Conservation (phyloP, 495 filamentous ascomycete species). For the Beverwykella pulmonaria region DNA sequence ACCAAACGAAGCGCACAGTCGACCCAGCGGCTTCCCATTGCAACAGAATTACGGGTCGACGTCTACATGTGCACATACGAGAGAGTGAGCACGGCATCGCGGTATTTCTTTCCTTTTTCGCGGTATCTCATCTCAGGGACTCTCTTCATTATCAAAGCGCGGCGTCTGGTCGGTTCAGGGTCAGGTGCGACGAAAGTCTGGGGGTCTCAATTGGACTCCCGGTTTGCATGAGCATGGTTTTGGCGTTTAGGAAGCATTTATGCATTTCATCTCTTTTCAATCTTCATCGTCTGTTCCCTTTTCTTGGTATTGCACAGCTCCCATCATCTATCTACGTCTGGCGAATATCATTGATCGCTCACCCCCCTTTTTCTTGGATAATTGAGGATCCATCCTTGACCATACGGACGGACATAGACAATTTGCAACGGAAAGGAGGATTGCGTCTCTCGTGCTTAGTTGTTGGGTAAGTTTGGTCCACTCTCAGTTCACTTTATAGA, state of each 20-base stretch:
- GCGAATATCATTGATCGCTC: background rate
- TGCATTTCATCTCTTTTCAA: background rate
- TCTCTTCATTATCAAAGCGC: conserved; percentile 19
- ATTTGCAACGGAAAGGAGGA: too few relatives aligned
- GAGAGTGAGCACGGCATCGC: background rate
- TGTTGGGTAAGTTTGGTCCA: too few relatives aligned
- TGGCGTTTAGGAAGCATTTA: conserved; percentile 14
- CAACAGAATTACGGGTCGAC: background rate
- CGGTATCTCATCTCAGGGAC: background rate
- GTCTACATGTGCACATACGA: background rate
- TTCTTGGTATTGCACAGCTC: background rate
- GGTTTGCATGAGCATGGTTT: conserved; percentile 10
- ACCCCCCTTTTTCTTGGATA: too few relatives aligned
- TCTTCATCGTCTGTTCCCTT: background rate
- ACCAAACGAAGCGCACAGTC: too few relatives aligned
- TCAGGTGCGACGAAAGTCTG: background rate
- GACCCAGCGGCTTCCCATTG: background rate
- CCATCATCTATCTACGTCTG: background rate
- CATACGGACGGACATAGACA: too few relatives aligned
- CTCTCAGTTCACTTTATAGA: too few relatives aligned
- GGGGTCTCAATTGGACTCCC: background rate
- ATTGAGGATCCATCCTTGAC: too few relatives aligned
- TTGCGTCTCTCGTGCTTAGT: too few relatives aligned
- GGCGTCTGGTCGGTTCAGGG: conserved; percentile 22
- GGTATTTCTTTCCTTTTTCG: background rate